Conservation (phyloP, 805 yeast species). For the Phaffomyces opuntiae region DNA sequence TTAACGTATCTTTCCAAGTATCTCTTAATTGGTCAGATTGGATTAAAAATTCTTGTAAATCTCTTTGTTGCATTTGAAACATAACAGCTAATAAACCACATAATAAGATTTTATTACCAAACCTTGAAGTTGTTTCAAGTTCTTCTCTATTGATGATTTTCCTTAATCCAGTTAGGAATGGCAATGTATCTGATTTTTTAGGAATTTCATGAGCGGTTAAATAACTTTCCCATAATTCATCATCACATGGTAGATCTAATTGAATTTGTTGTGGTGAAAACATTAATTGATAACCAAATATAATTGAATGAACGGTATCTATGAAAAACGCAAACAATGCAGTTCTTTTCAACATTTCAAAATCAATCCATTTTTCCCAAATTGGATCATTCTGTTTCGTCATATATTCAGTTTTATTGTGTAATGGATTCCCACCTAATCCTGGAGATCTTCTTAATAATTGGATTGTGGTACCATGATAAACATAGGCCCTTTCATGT, state of each 20-base stretch:
- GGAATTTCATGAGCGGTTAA: constrained; percentile 23
- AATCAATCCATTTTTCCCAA: constrained; percentile 69
- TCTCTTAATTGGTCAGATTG: constrained; percentile 34
- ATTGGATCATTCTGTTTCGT: constrained; percentile 29
- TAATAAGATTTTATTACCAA: constrained; percentile 60
- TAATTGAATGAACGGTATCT: constrained; percentile 71
- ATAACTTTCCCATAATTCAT: constrained; percentile 47
- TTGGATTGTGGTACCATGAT: constrained; percentile 83
- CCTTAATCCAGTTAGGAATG: constrained; percentile 53
- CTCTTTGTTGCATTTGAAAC: constrained; percentile 69
- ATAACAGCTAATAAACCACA: constrained; percentile 63
- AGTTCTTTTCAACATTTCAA: constrained; percentile 69
- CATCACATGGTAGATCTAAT: constrained; percentile 56
- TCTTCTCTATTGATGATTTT: constrained; percentile 43
- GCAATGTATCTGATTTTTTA: constrained; percentile 23
- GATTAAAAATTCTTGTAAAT: constrained; percentile 47
- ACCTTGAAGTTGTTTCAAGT: constrained; percentile 39
- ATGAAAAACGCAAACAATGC: constrained; percentile 77
- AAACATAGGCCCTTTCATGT: constrained; percentile 80
- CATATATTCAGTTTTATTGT: constrained; percentile 24
- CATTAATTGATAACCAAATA: constrained; percentile 65
- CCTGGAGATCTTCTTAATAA: constrained; percentile 69
- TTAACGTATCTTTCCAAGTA: constrained; percentile 66
- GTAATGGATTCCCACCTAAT: constrained; percentile 60
- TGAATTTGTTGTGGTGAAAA: constrained; percentile 56